phyloP scores from a whole-genome alignment of 2,329 filamentous ascomycete genomes.

The Aspergillus glaucus region DNA sequence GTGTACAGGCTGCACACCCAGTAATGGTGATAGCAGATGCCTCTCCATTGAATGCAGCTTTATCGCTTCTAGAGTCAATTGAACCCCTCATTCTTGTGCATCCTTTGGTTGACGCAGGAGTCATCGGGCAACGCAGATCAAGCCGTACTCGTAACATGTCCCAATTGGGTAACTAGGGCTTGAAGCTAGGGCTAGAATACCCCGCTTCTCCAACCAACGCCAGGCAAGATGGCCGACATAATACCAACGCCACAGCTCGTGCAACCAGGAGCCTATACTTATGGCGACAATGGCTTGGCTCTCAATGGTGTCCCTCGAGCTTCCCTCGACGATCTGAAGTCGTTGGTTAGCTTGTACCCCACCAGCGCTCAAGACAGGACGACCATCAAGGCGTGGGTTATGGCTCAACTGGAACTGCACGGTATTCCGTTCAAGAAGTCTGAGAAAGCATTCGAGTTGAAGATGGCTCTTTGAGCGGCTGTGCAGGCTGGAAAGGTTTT shows the following conservation, averaged over 20 bases:
- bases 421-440: not conserved
- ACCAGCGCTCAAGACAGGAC: not conserved
- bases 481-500: constrained; percentile 2
- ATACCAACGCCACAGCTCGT: not conserved
- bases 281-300: not conserved
- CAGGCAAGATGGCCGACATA: no score
- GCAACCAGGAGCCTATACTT: not conserved
- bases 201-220: no score
- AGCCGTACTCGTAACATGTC: not conserved
- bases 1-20: no score
- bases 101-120: no score
- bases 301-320: not conserved
- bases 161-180: not conserved
- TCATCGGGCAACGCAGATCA: no score
- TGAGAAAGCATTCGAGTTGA: not conserved
- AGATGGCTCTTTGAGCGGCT: not conserved
- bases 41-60: no score
- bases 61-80: no score
- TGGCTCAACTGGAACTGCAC: constrained; percentile 1
- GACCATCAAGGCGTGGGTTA: constrained; percentile 2
- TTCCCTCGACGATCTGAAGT: not conserved
- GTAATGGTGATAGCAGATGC: no score
- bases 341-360: not conserved
- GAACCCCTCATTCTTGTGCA: no score
- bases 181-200: not conserved